These are phyloP conservation scores for Paulownia fortunei DNA, from an alignment of 257 asterid genomes.

Conservation along the genomic window DNA sequence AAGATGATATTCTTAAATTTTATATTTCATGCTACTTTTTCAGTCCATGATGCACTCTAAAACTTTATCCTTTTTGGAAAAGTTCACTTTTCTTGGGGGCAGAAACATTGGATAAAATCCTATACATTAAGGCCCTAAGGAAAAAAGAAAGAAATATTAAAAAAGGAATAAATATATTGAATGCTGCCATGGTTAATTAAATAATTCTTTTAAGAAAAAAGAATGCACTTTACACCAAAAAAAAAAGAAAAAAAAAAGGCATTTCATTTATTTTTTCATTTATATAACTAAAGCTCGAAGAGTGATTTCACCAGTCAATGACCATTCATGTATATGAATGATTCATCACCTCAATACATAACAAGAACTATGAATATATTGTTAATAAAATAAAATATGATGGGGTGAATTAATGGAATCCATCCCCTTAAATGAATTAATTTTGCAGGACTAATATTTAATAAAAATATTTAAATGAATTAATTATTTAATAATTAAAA, in stretches of 20 bases:
- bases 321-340: not conserved
- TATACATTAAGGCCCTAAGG: not conserved
- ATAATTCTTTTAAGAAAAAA: not conserved
- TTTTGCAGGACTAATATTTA: not conserved
- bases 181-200: constrained; percentile 4
- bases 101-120: not conserved
- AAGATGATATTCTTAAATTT: not conserved
- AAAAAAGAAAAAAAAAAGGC: not conserved
- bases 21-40: not conserved
- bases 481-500: not conserved
- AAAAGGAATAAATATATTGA: not conserved
- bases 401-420: not conserved
- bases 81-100: not conserved
- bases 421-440: not conserved
- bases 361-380: too few relatives aligned
- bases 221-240: not conserved
- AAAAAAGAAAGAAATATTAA: not conserved
- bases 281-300: not conserved
- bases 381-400: not conserved
- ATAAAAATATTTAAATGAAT: not conserved
- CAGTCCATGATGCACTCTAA: not conserved
- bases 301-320: not conserved
- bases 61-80: not conserved
- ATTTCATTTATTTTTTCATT: not conserved
- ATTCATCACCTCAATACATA: not conserved